phyloP scores from a whole-genome alignment of 2,329 filamentous ascomycete genomes.

The Penicillium palitans region DNA sequence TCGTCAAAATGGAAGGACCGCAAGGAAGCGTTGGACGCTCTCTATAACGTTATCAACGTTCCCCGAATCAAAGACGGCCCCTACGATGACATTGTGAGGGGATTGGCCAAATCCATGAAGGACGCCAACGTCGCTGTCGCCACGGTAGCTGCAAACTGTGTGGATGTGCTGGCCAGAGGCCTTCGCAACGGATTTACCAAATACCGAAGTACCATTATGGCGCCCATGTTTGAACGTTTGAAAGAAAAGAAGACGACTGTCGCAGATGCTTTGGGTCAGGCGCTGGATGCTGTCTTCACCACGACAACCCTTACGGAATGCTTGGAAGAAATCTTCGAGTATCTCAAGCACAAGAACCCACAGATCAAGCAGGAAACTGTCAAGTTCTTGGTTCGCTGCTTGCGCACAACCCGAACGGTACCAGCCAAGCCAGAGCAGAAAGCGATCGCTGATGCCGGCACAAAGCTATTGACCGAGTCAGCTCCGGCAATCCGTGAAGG shows the following conservation, averaged over 20 bases:
- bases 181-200: constrained; percentile 75
- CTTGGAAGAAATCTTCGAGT: constrained; percentile 85
- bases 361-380: constrained; percentile 96
- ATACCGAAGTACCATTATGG: constrained; percentile 77
- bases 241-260: constrained; percentile 96
- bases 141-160: constrained; percentile 86
- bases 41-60: constrained; percentile 75
- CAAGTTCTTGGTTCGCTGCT: constrained; percentile 85
- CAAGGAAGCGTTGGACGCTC: constrained; percentile 86
- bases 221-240: constrained; percentile 87
- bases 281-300: constrained; percentile 70
- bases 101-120: constrained; percentile 95
- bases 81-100: constrained; percentile 79
- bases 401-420: constrained; percentile 79
- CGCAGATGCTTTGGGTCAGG: constrained; percentile 80
- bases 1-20: constrained; percentile 98
- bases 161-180: constrained; percentile 85
- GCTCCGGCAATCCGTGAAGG: constrained; percentile 82
- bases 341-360: constrained; percentile 90
- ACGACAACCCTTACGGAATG: constrained; percentile 76
- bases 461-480: constrained; percentile 87
- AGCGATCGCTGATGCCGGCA: constrained; percentile 80
- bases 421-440: constrained; percentile 82
- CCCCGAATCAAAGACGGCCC: constrained; percentile 89
- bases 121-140: constrained; percentile 97